Conservation (phyloP, 805 yeast species). For the Zygoascus ofunaensis region DNA sequence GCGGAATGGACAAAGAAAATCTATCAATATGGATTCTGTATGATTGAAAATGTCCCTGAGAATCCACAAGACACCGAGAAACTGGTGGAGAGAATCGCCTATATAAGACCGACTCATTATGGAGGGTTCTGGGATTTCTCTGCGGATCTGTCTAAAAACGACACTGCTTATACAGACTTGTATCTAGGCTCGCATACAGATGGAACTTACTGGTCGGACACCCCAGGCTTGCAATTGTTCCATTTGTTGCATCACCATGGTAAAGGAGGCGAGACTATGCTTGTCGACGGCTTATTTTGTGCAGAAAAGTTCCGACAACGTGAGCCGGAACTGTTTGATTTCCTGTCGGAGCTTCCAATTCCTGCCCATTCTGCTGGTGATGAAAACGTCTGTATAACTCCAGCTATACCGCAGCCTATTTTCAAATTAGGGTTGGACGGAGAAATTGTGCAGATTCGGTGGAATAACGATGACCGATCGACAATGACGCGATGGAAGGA, state of each 20-base stretch:
- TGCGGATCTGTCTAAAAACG: slow-evolving; percentile 55
- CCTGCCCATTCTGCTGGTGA: slow-evolving; percentile 77
- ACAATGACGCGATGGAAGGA: slow-evolving; percentile 43
- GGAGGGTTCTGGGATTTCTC: slow-evolving; percentile 81
- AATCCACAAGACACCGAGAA: slow-evolving; percentile 49
- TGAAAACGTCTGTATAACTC: slow-evolving; percentile 50
- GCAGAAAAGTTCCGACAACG: slow-evolving; percentile 40
- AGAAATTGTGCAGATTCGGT: slow-evolving; percentile 50
- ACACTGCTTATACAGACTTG: slow-evolving; percentile 63
- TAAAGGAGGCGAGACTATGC: slow-evolving; percentile 56
- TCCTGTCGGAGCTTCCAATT: slow-evolving; percentile 41
- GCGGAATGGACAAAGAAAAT: slow-evolving; percentile 48
- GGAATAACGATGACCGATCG: slow-evolving; percentile 66
- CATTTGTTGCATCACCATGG: slow-evolving; percentile 54
- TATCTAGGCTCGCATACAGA: slow-evolving; percentile 60
- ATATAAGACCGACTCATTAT: slow-evolving; percentile 60
- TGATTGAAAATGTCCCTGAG: slow-evolving; percentile 52
- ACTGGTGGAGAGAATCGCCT: slow-evolving; percentile 48
- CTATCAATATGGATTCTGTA: slow-evolving; percentile 50
- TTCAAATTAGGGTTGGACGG: slow-evolving; percentile 39
- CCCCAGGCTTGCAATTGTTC: slow-evolving; percentile 63
- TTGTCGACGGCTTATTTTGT: slow-evolving; percentile 57
- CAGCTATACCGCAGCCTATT: slow-evolving; percentile 47
- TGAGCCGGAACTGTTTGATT: slow-evolving; percentile 43
- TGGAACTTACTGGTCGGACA: slow-evolving; percentile 66